Percentiles rank a stretch among this genome's conserved stretches.
These are phyloP conservation scores for Peziza echinospora DNA, from an alignment of 495 filamentous ascomycete genomes.

Conservation along the genomic window DNA sequence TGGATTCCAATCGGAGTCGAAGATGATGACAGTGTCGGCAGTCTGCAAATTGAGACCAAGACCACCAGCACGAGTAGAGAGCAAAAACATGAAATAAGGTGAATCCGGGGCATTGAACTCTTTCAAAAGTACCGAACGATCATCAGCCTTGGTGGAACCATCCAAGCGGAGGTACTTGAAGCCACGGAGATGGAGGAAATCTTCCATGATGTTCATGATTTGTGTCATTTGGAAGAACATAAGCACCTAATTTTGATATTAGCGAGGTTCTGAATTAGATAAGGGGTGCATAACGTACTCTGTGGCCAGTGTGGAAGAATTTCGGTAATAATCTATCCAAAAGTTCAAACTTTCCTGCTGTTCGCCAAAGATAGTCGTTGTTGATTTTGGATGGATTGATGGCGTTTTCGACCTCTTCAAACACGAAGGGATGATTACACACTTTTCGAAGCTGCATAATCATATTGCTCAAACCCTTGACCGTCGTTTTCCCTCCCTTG, in stretches of 20 bases:
- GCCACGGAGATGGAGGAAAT: conserved; percentile 68
- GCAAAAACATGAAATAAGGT: conserved; percentile 88
- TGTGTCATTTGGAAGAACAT: conserved; percentile 99
- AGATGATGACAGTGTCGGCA: conserved; percentile 96
- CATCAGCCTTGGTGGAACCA: conserved; percentile 90
- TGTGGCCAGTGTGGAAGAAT: conserved; percentile 69
- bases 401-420: conserved; percentile 90
- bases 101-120: conserved; percentile 77
- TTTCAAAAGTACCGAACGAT: conserved; percentile 74
- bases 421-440: conserved; percentile 98
- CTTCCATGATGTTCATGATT: conserved; percentile 99
- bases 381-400: conserved; percentile 75
- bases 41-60: conserved; percentile 90
- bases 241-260: conserved; percentile 27
- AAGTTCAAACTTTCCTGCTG: conserved; percentile 90
- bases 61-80: conserved; percentile 97
- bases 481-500: conserved; percentile 85
- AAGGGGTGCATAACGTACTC: conserved; percentile 23
- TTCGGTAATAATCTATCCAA: conserved; percentile 84
- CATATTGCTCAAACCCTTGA: conserved; percentile 96
- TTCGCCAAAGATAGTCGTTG: conserved; percentile 90
- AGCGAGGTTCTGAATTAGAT: neutral
- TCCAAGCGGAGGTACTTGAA: conserved; percentile 78
- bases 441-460: conserved; percentile 98
- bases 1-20: conserved; percentile 98